Base-by-base conservation (phyloP, 2,329 filamentous ascomycete genomes). In the Fusarium papillatum region DNA sequence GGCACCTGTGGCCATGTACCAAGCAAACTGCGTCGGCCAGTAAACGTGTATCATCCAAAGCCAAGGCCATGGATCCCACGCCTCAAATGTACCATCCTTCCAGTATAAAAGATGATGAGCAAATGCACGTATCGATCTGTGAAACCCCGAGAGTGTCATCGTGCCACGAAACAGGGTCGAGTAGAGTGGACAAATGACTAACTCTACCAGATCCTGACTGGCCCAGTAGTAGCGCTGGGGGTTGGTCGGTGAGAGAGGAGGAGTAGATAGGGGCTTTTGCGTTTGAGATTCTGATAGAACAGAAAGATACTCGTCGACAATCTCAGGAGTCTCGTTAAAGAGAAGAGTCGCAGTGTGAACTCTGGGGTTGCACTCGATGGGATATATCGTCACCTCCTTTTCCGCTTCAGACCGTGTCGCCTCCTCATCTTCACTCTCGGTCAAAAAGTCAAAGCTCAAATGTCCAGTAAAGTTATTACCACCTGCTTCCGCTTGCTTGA, bases 331-430 rank as follows among this genome's bases (percentile, higher is more conserved):
- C n/a, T 85, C 81, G 26, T 81, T 80, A 80, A 95, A 93, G 1
- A 94, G 83, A 1, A 91, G 86, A 0, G 93, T 89, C 0, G 93
- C 93, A 0, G 93, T 95, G 77, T 95, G 93, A 0, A 90, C 91
- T 17, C 93, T 86, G 0, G 93, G 93, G 68, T 94, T 95, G 79
- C 93, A 94, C 79, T 94, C 93, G 68, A 95, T 94, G 0, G 92
- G 91, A 74, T 91, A 93, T 2, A 94, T 80, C 6, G 67, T 66
- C 6, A 73, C 64, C 0, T 76, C 34, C 75, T 86, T 76, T n/a
- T 83, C 81, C 0, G 34, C 41, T 1, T 70, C 70, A 8, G 67
- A 43, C 59, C 64, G 46, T 1, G 46, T 38, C 3, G 72, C 70
- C 22, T 71, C 68, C 10, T 64, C 26, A 19, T 73, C 66, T 7